Evolutionary conservation across 2,329 filamentous ascomycete species (phyloP).

Genomic region (Elsinoe ampelina): DNA sequence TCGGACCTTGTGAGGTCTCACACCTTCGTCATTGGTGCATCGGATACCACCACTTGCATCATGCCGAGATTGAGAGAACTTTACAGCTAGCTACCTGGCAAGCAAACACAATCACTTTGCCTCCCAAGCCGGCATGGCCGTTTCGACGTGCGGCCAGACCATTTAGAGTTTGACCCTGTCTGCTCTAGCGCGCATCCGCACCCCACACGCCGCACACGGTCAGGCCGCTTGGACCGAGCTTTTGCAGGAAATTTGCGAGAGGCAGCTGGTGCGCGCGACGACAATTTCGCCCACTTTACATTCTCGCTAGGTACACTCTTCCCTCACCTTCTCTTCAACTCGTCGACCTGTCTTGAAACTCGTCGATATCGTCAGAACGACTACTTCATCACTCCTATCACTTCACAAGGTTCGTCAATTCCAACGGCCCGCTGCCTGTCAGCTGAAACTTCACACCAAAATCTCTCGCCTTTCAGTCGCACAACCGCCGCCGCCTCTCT

Average conservation of each 20-base stretch:
- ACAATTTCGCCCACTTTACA: neutral
- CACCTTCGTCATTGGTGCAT: too few species aligned
- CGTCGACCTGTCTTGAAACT: neutral
- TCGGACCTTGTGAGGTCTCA: too few species aligned
- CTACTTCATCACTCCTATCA: too few species aligned
- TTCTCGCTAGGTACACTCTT: neutral
- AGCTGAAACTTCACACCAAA: neutral
- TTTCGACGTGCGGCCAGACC: neutral
- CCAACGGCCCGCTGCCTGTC: neutral
- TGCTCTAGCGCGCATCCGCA: neutral
- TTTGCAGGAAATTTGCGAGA: constrained; percentile 6
- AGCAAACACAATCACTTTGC: neutral
- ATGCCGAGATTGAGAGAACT: too few species aligned
- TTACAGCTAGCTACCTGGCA: too few species aligned
- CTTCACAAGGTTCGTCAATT: neutral
- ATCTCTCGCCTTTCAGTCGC: neutral
- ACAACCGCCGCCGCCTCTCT: neutral
- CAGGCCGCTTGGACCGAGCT: constrained; percentile 4
- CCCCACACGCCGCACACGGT: neutral
- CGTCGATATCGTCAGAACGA: too few species aligned
- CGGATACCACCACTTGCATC: too few species aligned
- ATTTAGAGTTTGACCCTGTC: constrained; percentile 4
- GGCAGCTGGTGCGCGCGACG: neutral
- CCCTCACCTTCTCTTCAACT: neutral
- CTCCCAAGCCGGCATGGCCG: neutral